Evolutionary conservation across 2,329 filamentous ascomycete species (phyloP).

Genomic region (Colletotrichum sp.): DNA sequence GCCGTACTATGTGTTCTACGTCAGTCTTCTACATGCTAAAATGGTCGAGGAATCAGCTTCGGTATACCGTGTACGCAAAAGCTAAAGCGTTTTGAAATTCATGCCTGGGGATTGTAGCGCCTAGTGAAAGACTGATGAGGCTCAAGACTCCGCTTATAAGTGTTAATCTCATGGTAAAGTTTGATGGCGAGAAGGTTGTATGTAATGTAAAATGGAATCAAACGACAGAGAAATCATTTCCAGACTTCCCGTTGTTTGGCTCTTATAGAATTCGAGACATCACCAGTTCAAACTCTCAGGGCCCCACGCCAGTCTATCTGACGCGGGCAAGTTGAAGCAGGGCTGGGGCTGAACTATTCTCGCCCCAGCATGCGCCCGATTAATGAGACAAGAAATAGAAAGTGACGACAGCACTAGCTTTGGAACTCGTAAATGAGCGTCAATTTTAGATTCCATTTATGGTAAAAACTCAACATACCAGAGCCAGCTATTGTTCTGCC

Average conservation of each 20-base stretch:
- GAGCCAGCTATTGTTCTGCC: background rate
- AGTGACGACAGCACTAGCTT: background rate
- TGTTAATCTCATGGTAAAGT: background rate
- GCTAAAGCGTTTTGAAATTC: background rate
- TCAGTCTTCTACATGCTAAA: background rate
- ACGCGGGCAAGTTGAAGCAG: background rate
- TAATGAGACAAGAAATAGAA: background rate
- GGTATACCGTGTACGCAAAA: background rate
- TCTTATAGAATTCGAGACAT: background rate
- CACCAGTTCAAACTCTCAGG: background rate
- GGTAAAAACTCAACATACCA: background rate
- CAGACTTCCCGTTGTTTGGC: accelerated
- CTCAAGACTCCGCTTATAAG: accelerated
- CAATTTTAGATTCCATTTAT: background rate
- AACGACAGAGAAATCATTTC: accelerated
- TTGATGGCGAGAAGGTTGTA: background rate
- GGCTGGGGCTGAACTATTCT: background rate
- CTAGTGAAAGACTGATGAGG: background rate
- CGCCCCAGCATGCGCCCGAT: background rate
- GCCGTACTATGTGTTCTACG: background rate
- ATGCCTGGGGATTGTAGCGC: background rate
- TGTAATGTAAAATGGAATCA: accelerated
- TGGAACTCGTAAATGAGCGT: accelerated
- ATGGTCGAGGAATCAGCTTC: background rate
- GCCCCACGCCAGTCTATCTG: accelerated